Base-by-base conservation (phyloP, 2,329 filamentous ascomycete genomes). In the Colletotrichum melonis region DNA sequence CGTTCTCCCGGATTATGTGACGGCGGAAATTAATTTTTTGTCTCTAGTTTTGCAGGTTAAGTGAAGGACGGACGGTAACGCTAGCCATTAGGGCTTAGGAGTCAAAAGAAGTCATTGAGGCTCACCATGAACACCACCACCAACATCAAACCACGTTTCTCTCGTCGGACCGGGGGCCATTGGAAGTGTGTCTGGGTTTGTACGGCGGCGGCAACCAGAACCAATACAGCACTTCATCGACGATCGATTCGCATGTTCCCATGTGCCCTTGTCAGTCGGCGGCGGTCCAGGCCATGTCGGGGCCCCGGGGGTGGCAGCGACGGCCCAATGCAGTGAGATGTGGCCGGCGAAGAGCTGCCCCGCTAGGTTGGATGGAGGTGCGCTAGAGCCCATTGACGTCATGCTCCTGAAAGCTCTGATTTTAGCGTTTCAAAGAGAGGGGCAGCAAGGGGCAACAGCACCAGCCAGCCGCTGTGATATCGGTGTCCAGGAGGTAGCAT, bases 331-430 rank as follows among this genome's bases (percentile, higher is more conserved):
- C 72, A 64, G 35, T 63, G 57, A 58, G 30, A 72, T 64, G 67
- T 62, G 67, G 66, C 67, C 56, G 63, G 69, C 59, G 72, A 58
- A 32, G 56, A 63, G n/a, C 26, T 63, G 72, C 58, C 63, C 68
- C 69, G 69, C 72, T 67, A 63, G 63, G 63, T 72, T 64, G 72
- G 52, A 74, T 63, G 42, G 38, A 72, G 63, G 52, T 66, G 49
- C 66, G 73, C 73, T 75, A 75, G 62, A 74, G 73, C 55, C 28
- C 14, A 42, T 67, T 75, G 73, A 75, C 73, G 73, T 75, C 73
- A 75, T 75, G 63, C 67, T 30, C 64, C 71, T 63, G 73, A 75
- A 74, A 74, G 73, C 73, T 75, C 66, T 75, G 72, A 30, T 63
- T 60, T 64, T 72, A 74, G 72, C 69, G 72, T 74, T 74, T 74